Evolutionary conservation across 106 monocot genomes (phyloP).

Genomic region (Phalaenopsis equestris): DNA sequence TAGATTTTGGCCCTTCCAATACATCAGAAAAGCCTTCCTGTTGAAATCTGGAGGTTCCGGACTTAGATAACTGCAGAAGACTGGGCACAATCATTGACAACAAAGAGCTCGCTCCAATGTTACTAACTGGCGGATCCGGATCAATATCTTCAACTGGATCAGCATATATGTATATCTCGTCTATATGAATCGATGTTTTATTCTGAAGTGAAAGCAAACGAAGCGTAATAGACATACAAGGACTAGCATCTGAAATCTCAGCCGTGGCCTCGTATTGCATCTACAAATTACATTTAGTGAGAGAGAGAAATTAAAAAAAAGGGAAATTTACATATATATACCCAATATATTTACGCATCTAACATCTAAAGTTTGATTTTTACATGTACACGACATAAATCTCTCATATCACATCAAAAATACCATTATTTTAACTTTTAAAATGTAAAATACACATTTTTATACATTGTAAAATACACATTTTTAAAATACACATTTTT

Average conservation of each 20-base stretch:
- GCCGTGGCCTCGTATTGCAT: conserved; percentile 81
- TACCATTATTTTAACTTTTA: too few species aligned
- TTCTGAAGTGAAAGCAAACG: conserved; percentile 74
- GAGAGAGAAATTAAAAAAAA: background rate
- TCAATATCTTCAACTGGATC: conserved; percentile 52
- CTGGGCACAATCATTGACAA: conserved; percentile 73
- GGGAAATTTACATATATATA: background rate
- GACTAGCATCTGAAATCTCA: conserved; percentile 73
- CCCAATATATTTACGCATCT: too few species aligned
- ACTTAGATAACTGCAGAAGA: conserved; percentile 62
- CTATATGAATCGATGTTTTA: conserved; percentile 50
- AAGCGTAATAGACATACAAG: conserved; percentile 59
- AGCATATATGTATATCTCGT: conserved; percentile 81
- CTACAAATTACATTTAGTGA: conserved; percentile 27
- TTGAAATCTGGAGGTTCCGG: conserved; percentile 16
- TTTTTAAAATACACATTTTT: too few species aligned
- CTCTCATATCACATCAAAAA: too few species aligned
- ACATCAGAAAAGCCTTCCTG: conserved; percentile 18
- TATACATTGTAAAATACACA: too few species aligned
- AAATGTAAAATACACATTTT: too few species aligned
- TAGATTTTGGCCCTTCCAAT: conserved; percentile 7
- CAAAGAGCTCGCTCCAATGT: conserved; percentile 40
- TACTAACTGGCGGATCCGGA: conserved; percentile 19
- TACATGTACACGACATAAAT: too few species aligned
- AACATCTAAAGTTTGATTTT: too few species aligned